Base-by-base conservation (phyloP, 2,329 filamentous ascomycete species). In the Raffaelea ambrosiae region DNA sequence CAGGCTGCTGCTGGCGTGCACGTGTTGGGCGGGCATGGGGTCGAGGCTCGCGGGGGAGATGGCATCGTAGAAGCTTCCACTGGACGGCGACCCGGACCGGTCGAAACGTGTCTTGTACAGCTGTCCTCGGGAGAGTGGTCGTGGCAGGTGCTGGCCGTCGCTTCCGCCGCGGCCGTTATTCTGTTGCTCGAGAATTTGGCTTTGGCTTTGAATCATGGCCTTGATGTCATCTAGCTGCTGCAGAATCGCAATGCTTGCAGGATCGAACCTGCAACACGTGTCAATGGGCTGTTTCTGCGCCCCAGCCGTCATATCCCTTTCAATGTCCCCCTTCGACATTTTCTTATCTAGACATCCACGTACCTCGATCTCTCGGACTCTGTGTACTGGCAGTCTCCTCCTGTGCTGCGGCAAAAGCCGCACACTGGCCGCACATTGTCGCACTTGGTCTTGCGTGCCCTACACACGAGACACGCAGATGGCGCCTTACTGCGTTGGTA, bases 161-260 rank as follows among this genome's bases (percentile, higher is more conserved):
- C 13, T 7, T 7, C 7, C 22, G n/a, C 14, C 18, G 46, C 16
- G 18, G 22, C 22, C 39, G 31, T 43, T 40, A 22, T 47, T 29
- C 19, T 46, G 39, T n/a, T 40, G 39, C 14, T 44, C 31, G 4
- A 23, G 23, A 14, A 31, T 22, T 8, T n/a, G 16, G 5, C 36
- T 40, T 26, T 46, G 43, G 9, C 26, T 39, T 5, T 49, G 23
- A 13, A 63, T 51, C 16, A 69, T 48, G 22, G 57, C 58, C 51
- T 71, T 66, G 19, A 71, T 45, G 18, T 70, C 65, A 38, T 71
- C 66, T 20, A 73, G 53, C 4, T 68, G 60, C 38, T 73, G 70
- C 10, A 76, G 57, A 33, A 75, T 75, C 50, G 67, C 70, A 18
- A 74, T 60, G 51, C 71, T 75, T 1, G 72, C 72, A 3, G 71